These are phyloP conservation scores for Epichloe gansuensis DNA, from an alignment of 2,329 filamentous ascomycete genomes.

Conservation along the genomic window DNA sequence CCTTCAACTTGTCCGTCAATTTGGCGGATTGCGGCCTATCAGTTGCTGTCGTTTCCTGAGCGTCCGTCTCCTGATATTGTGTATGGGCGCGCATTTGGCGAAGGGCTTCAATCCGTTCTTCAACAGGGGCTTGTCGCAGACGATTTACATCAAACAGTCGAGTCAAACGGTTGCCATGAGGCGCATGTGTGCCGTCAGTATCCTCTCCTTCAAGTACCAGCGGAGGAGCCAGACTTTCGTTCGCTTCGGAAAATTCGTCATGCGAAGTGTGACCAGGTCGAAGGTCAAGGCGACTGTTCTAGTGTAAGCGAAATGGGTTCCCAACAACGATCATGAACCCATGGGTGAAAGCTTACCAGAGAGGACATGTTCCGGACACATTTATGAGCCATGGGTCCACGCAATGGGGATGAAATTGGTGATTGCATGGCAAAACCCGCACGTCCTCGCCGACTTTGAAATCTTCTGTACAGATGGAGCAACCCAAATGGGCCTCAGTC, in stretches of 20 bases:
- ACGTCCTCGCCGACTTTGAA: conserved; percentile 55
- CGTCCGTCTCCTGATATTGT: conserved; percentile 11
- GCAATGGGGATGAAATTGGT: conserved; percentile 55
- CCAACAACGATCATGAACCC: background rate
- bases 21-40: conserved; percentile 28
- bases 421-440: conserved; percentile 52
- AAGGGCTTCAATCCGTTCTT: conserved; percentile 49
- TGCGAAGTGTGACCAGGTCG: conserved; percentile 23
- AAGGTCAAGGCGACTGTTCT: conserved; percentile 39
- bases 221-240: conserved; percentile 25
- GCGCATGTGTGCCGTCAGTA: conserved; percentile 14
- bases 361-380: conserved; percentile 54
- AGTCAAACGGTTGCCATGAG: conserved; percentile 32
- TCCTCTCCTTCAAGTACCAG: conserved; percentile 27
- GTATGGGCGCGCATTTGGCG: conserved; percentile 26
- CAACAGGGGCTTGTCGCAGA: conserved; percentile 43
- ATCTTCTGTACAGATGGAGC: conserved; percentile 59
- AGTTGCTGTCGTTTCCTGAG: conserved; percentile 16
- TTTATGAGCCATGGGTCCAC: conserved; percentile 60
- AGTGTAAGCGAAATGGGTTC: background rate
- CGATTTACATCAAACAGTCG: conserved; percentile 44
- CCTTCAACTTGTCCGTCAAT: conserved; percentile 36
- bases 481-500: conserved; percentile 34
- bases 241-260: conserved; percentile 8
- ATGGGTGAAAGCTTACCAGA: conserved; percentile 41